Evolutionary conservation across 2,329 filamentous ascomycete species (phyloP).

Genomic region (Incumbomyces lentus): DNA sequence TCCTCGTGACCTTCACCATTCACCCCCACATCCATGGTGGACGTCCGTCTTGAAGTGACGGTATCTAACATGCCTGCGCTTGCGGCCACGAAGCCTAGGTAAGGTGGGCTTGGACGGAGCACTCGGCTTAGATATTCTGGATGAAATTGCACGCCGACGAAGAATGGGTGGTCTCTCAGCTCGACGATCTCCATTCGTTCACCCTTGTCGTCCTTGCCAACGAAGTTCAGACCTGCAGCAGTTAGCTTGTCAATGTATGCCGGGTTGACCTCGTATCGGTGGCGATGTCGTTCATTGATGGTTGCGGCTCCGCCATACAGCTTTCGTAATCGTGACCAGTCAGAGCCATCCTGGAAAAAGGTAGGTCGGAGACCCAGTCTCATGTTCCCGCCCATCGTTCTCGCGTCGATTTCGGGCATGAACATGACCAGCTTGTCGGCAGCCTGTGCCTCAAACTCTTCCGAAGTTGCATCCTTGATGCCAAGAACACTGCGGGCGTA

Average conservation of each 20-base stretch:
- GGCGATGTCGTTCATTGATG: constrained; percentile 68
- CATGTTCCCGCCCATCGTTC: constrained; percentile 79
- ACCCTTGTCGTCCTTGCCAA: constrained; percentile 69
- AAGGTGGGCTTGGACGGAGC: constrained; percentile 61
- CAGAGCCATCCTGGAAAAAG: constrained; percentile 61
- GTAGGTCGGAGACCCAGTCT: constrained; percentile 66
- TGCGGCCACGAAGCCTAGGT: constrained; percentile 76
- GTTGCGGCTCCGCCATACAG: constrained; percentile 48
- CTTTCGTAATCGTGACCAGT: constrained; percentile 68
- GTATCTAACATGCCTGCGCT: constrained; percentile 55
- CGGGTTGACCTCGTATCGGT: constrained; percentile 87
- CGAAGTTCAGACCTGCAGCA: constrained; percentile 59
- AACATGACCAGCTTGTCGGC: constrained; percentile 67
- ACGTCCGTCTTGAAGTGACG: constrained; percentile 20
- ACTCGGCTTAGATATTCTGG: constrained; percentile 76
- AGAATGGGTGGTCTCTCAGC: constrained; percentile 73
- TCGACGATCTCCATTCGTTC: constrained; percentile 77
- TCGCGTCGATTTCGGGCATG: constrained; percentile 79
- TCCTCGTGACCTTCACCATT: constrained; percentile 3
- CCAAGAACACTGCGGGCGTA: constrained; percentile 67
- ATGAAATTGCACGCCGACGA: constrained; percentile 78
- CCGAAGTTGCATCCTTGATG: constrained; percentile 46
- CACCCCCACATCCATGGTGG: neutral
- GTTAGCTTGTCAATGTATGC: constrained; percentile 60
- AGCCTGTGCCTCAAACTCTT: constrained; percentile 47